Conservation (phyloP, 1,284 basidiomycete species). For the Irpex rosettiformis region DNA sequence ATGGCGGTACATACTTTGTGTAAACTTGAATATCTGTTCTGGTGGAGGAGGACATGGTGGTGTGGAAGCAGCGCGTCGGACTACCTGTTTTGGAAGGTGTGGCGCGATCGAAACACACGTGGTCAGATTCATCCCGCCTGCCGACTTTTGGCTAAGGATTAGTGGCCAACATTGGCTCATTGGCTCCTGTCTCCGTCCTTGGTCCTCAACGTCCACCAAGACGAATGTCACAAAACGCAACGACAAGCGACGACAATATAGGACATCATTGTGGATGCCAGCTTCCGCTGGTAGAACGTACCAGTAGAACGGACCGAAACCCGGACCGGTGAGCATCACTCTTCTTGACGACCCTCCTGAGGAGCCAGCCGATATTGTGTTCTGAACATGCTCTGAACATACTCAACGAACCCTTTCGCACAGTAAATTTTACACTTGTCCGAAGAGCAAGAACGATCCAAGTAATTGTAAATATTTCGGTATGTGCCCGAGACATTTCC, state of each 20-base stretch:
- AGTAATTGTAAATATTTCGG: neutral
- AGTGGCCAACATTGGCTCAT: neutral
- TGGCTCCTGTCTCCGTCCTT: neutral
- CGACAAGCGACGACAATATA: neutral
- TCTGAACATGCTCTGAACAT: too few relatives aligned
- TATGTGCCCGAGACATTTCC: neutral
- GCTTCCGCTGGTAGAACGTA: neutral
- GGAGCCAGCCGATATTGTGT: neutral
- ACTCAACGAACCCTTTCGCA: neutral
- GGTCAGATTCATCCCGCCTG: neutral
- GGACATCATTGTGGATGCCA: neutral
- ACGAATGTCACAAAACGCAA: neutral
- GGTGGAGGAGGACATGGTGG: constrained; percentile 4
- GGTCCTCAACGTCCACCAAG: neutral
- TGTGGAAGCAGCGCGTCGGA: neutral
- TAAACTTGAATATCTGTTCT: constrained; percentile 27
- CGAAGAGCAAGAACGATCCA: neutral
- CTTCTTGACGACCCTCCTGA: neutral
- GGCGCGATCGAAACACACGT: neutral
- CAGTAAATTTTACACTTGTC: neutral
- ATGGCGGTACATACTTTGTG: constrained; percentile 43
- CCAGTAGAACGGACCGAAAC: neutral
- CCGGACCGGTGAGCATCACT: neutral
- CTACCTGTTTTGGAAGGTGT: neutral
- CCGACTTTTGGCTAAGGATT: neutral